phyloP scores from a whole-genome alignment of 2,329 filamentous ascomycete genomes.

The Colletotrichum scovillei region DNA sequence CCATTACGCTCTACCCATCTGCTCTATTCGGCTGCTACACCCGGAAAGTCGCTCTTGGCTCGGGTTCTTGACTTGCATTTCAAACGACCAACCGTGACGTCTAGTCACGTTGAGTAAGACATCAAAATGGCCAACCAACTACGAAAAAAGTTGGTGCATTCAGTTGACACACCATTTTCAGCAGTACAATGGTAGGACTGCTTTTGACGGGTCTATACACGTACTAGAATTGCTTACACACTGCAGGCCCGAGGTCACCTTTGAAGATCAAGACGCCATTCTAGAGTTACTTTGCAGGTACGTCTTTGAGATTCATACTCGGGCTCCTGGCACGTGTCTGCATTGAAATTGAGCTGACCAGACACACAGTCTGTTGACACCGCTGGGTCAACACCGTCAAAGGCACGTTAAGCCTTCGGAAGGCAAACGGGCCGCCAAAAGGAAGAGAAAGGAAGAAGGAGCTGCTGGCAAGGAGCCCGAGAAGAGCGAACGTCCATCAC shows the following conservation, averaged over 20 bases:
- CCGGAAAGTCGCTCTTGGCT: neutral
- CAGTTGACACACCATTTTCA: conserved; percentile 74
- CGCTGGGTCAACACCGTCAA: conserved; percentile 71
- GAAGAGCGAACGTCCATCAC: conserved; percentile 46
- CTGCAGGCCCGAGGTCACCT: conserved; percentile 70
- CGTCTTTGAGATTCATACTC: neutral
- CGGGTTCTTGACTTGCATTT: neutral
- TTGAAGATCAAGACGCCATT: conserved; percentile 71
- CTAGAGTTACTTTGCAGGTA: conserved; percentile 76
- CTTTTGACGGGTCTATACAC: neutral
- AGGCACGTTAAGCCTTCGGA: conserved; percentile 66
- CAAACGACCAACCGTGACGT: neutral
- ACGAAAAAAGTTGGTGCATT: conserved; percentile 68
- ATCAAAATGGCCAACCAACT: conserved; percentile 2
- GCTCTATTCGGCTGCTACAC: neutral
- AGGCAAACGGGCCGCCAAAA: conserved; percentile 68
- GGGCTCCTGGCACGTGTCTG: neutral
- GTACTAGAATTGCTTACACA: neutral
- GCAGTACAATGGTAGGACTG: conserved; percentile 65
- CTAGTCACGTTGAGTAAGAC: neutral
- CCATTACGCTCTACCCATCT: neutral
- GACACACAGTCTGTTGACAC: conserved; percentile 66
- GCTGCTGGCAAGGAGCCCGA: conserved; percentile 34
- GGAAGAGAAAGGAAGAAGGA: conserved; percentile 55
- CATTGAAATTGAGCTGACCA: neutral